A percentile compares a stretch with the other conserved stretches of the same genome.
Conservation (phyloP, 768 basidiomycete species). For the Leccinum incarnatum region DNA sequence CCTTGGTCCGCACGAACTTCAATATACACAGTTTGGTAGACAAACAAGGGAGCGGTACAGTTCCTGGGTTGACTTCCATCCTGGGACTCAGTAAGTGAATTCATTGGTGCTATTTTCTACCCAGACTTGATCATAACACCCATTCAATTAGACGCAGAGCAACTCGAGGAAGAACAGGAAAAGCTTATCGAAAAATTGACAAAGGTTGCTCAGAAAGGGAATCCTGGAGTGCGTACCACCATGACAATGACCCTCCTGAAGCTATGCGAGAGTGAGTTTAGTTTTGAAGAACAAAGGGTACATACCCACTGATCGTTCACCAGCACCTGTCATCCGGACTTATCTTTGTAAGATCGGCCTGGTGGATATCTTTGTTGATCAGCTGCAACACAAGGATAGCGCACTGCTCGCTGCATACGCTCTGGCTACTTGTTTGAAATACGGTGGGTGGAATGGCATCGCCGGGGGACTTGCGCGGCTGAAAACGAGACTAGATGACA, state of each 20-base stretch:
- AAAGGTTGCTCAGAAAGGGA: not conserved
- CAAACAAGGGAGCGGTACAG: not conserved
- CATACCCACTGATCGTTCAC: not conserved
- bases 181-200: not conserved
- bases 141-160: conserved; percentile 1
- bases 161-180: not conserved
- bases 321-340: not conserved
- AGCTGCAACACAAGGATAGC: conserved; percentile 13
- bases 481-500: conserved; percentile 6
- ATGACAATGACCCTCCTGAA: conserved; percentile 25
- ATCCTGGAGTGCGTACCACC: conserved; percentile 18
- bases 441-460: conserved; percentile 8
- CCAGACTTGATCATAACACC: not conserved
- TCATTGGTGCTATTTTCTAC: not conserved
- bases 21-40: not conserved
- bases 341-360: conserved; percentile 9
- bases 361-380: conserved; percentile 13
- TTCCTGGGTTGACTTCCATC: conserved; percentile 3
- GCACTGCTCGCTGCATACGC: conserved; percentile 25
- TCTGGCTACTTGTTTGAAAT: conserved; percentile 14
- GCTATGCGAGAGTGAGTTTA: conserved; percentile 19
- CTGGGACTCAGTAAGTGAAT: conserved; percentile 19
- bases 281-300: not conserved
- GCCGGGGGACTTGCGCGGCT: not conserved
- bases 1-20: conserved; percentile 9